phyloP scores from a whole-genome alignment of 2,329 filamentous ascomycete genomes.

The Trichoderma pleuroti region DNA sequence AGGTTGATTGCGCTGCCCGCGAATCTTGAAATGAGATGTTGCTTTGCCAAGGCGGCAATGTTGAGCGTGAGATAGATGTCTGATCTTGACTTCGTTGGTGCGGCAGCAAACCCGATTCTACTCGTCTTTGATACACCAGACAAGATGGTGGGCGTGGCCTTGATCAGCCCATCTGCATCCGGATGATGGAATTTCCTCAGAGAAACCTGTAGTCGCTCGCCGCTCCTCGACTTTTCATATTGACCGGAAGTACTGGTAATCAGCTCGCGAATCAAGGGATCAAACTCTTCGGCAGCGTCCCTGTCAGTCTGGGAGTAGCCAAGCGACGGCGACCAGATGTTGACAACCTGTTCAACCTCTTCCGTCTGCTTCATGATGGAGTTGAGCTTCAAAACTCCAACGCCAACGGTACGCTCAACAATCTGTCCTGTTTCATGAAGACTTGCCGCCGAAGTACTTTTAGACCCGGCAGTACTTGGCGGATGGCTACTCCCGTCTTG shows the following conservation, averaged over 20 bases:
- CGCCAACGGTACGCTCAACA: constrained; percentile 61
- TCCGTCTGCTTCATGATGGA: constrained; percentile 66
- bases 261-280: constrained; percentile 69
- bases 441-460: constrained; percentile 21
- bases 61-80: constrained; percentile 92
- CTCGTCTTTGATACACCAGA: constrained; percentile 76
- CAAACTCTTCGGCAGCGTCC: constrained; percentile 63
- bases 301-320: constrained; percentile 50
- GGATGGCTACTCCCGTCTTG: constrained; percentile 42
- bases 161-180: constrained; percentile 78
- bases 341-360: constrained; percentile 71
- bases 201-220: constrained; percentile 76
- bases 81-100: constrained; percentile 80
- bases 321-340: constrained; percentile 67
- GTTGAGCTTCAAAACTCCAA: constrained; percentile 75
- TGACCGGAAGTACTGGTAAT: constrained; percentile 68
- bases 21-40: constrained; percentile 64
- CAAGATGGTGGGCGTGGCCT: constrained; percentile 81
- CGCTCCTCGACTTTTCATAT: constrained; percentile 68
- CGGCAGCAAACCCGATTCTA: constrained; percentile 91
- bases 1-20: constrained; percentile 72
- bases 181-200: constrained; percentile 72
- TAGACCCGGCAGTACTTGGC: constrained; percentile 56
- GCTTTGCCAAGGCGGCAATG: constrained; percentile 72
- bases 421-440: constrained; percentile 28